Conservation (phyloP, 106 monocot species). For the Allium sativum region DNA sequence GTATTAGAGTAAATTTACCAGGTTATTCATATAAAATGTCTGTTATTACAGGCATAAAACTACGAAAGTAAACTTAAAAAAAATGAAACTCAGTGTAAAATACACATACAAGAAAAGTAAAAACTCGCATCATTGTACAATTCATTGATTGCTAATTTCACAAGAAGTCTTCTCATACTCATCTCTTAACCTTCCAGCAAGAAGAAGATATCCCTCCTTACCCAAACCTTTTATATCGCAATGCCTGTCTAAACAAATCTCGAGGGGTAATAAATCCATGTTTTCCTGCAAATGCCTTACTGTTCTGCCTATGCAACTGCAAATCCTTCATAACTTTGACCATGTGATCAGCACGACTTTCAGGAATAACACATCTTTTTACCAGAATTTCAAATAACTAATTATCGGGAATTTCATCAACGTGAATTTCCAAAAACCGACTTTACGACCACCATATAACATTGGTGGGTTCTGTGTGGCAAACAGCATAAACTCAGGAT, state of each 20-base stretch:
- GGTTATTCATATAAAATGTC: too few species aligned
- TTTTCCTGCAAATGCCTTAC: conserved; percentile 96
- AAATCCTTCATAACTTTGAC: conserved; percentile 88
- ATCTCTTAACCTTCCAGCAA: conserved; percentile 88
- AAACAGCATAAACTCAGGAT: conserved; percentile 96
- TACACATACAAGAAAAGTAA: neutral
- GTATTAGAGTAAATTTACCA: too few species aligned
- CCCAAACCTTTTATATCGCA: conserved; percentile 60
- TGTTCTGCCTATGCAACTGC: conserved; percentile 89
- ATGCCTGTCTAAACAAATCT: conserved; percentile 91
- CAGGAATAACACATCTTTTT: conserved; percentile 60
- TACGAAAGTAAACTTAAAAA: neutral
- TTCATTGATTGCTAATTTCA: conserved; percentile 30
- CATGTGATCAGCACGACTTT: conserved; percentile 70
- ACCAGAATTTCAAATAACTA: conserved; percentile 63
- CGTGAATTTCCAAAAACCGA: conserved; percentile 92
- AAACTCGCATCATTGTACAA: conserved; percentile 43
- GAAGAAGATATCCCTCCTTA: conserved; percentile 88
- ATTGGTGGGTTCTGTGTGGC: conserved; percentile 93
- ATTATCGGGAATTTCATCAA: conserved; percentile 98
- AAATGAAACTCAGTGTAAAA: neutral
- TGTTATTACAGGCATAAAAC: too few species aligned
- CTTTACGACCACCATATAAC: conserved; percentile 84
- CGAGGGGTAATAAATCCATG: conserved; percentile 95
- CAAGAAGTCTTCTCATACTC: conserved; percentile 67